phyloP scores from a whole-genome alignment of 306 rosid species.

The Gleditsia sinensis region DNA sequence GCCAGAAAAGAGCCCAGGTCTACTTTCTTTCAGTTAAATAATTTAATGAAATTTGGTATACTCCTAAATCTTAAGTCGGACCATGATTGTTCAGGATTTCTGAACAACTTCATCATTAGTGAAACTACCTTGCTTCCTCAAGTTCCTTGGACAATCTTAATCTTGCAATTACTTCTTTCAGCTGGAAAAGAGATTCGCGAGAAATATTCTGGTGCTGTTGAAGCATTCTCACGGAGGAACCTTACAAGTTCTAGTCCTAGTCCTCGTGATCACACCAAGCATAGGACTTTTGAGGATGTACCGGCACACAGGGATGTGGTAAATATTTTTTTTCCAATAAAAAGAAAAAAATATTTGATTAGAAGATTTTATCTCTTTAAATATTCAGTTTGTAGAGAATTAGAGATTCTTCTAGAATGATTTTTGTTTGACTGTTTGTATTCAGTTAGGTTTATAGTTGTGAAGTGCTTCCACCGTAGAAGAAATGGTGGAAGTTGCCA shows the following conservation, averaged over 20 bases:
- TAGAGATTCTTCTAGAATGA: not conserved
- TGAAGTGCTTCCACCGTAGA: not conserved
- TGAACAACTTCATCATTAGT: constrained; percentile 1
- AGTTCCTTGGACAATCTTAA: constrained; percentile 32
- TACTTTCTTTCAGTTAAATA: constrained; percentile 33
- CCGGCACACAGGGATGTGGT: constrained; percentile 66
- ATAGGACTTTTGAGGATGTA: constrained; percentile 65
- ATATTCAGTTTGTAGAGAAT: not conserved
- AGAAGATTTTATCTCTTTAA: not conserved
- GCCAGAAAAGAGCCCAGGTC: constrained; percentile 85
- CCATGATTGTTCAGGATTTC: constrained; percentile 12
- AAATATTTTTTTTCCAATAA: constrained; percentile 36
- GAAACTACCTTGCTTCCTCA: constrained; percentile 32
- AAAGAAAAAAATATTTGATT: constrained; percentile 5
- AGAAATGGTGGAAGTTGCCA: not conserved
- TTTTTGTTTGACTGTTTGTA: not conserved
- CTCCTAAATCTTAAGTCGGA: constrained; percentile 12
- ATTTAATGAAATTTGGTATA: constrained; percentile 28
- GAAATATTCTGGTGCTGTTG: constrained; percentile 85
- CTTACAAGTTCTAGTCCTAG: constrained; percentile 67
- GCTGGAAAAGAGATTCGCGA: constrained; percentile 91
- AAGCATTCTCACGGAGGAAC: constrained; percentile 75
- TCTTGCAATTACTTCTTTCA: constrained; percentile 48
- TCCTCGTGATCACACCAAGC: constrained; percentile 58
- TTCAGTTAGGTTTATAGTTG: not conserved